Evolutionary conservation across 495 filamentous ascomycete genomes (phyloP), one percentile per base, ranked within the genome.

Genomic region (Parathielavia appendiculata): DNA sequence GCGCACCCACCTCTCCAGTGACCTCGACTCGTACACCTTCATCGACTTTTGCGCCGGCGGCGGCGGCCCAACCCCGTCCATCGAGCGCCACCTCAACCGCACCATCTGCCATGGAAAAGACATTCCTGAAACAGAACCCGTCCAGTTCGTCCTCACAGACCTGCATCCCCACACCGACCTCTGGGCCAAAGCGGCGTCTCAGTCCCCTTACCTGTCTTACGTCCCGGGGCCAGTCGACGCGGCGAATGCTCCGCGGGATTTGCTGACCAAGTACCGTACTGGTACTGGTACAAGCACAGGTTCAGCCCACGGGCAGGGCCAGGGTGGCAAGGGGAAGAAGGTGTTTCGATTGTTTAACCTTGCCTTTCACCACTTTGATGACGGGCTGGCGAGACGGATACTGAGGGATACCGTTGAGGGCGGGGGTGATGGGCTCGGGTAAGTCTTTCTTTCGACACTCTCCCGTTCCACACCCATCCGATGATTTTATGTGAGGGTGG

Each of bases 1-100:
- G 23, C 69, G 73, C 16, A 62, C 60, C 51, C 70, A 69, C 48
- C 79, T 80, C 30, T 73, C 61, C 30, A 23, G 71, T 40, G 1
- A 74, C 72, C 32, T 74, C 63, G 54, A 51, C 61, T 52, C 62
- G 8, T 79, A 82, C 64, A 79, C 78, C 17, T 81, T 87, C 57
- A 80, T 90, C 52, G 88, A 91, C 69, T 86, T 90, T 69, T 89
- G 86, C 68, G 83, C 87, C 17, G 88, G 88, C 54, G 84, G 77
- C 26, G 88, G 88, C 43, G 87, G 86, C 0, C 85, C 85, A 0
- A 87, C 83, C 4, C 81, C 82, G 0, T 69, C 69, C n/a, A 82
- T 88, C 54, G 84, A 88, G 69, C 73, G 66, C 11, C 71, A 76
- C 49, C 63, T 86, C 10, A 86, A 86, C 71, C 51, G 13, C 13